Evolutionary conservation across 2,329 filamentous ascomycete species (phyloP).

Genomic region (Trichoderma koningiopsis): DNA sequence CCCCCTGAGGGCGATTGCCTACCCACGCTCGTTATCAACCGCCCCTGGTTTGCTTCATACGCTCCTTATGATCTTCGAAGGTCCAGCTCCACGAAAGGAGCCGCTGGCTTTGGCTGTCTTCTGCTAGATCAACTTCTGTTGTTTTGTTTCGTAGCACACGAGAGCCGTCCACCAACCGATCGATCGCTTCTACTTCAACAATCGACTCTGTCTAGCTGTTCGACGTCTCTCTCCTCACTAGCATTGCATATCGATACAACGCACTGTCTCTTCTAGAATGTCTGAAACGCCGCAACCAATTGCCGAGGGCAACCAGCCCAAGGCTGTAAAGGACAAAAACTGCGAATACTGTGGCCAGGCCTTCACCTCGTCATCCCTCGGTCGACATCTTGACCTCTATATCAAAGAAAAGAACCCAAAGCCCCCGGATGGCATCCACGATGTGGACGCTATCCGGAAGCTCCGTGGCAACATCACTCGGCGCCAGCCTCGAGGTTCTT

Average conservation of each 20-base stretch:
- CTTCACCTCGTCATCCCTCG: conserved; percentile 92
- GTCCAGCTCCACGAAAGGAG: conserved; percentile 29
- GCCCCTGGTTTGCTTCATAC: conserved; percentile 36
- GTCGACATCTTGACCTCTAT: conserved; percentile 90
- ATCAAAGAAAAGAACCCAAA: conserved; percentile 94
- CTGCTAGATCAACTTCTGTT: conserved; percentile 2
- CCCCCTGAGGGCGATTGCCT: conserved; percentile 34
- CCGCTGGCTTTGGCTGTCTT: conserved; percentile 17
- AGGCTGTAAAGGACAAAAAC: conserved; percentile 76
- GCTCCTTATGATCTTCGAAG: conserved; percentile 33
- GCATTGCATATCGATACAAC: background rate
- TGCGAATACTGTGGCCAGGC: conserved; percentile 87
- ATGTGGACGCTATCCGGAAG: conserved; percentile 85
- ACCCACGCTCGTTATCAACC: conserved; percentile 37
- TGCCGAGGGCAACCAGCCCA: conserved; percentile 45
- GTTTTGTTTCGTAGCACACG: conserved; percentile 23
- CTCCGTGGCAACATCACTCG: conserved; percentile 84
- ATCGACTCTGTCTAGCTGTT: background rate
- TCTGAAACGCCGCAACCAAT: conserved; percentile 38
- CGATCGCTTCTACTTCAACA: conserved; percentile 10
- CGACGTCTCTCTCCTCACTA: conserved; percentile 15
- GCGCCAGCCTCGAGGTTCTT: conserved; percentile 72
- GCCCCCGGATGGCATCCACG: conserved; percentile 80
- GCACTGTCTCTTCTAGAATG: conserved; percentile 32
- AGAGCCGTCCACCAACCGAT: conserved; percentile 9